Evolutionary conservation across 2,329 filamentous ascomycete species (phyloP), one percentile per base, ranked within the genome.

Genomic region (Colletotrichum magnum): DNA sequence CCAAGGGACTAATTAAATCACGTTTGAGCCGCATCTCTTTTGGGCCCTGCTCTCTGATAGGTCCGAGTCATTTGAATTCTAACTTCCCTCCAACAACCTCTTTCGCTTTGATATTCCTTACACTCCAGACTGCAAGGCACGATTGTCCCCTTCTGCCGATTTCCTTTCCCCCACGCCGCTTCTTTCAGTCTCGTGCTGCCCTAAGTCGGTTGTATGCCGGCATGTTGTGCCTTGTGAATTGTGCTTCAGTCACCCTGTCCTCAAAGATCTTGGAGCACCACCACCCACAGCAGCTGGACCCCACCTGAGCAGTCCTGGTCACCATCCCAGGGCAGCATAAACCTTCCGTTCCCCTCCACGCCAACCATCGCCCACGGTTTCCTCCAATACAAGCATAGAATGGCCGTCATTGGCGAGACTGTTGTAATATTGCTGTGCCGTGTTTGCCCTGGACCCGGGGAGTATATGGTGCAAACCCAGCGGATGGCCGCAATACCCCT

Each of bases 21-120:
- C 62, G 51, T 56, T 67, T 65, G 70, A 72, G 71, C 71, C 71
- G 71, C 71, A 68, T 59, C 62, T 68, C 51, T 53, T 70, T 64
- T 53, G 21, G 57, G 63, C 21, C 63, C 58, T 57, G 56, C 47
- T 54, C 58, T 63, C 64, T 72, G 67, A 72, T 72, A 72, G 71
- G 71, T 41, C 67, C 67, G 68, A 70, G 69, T 66, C 70, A 70
- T 72, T 66, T 60, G 56, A 53, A 68, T 64, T 69, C 64, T 64
- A 68, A 64, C 21, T 32, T 68, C 21, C 68, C 64, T 63, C 45
- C 50, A 32, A 61, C 39, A 39, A 15, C 64, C 10, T 59, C 26
- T 36, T 41, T 53, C 41, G 41, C 59, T 64, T 45, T 28, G n/a
- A 21, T 9, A 28, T n/a, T n/a, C 58, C 36, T 39, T 36, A 36